These are phyloP conservation scores for Crassisporium funariophilum DNA, from an alignment of 768 basidiomycete species.

Conservation along the genomic window DNA sequence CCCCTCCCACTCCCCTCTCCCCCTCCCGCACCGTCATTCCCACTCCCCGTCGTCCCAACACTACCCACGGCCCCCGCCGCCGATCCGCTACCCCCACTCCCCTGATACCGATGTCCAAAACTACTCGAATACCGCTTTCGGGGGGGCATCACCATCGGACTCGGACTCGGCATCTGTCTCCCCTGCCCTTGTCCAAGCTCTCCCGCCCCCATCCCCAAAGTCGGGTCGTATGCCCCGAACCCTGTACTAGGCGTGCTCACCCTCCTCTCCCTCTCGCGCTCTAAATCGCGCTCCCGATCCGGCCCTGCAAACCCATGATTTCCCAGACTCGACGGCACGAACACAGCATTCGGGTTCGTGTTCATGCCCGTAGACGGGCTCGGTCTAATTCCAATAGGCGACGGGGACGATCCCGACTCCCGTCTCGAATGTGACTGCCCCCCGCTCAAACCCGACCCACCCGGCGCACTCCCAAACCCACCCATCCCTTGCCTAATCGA, in stretches of 20 bases:
- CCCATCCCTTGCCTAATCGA: slow-evolving; percentile 31
- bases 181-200: slow-evolving; percentile 11
- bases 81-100: slow-evolving; percentile 30
- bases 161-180: slow-evolving; percentile 8
- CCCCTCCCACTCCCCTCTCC: slow-evolving; percentile 15
- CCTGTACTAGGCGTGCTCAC: slow-evolving; percentile 19
- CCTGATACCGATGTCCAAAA: slow-evolving; percentile 70
- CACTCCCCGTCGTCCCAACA: slow-evolving; percentile 11
- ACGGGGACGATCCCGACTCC: slow-evolving; percentile 9
- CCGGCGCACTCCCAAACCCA: slow-evolving; percentile 3
- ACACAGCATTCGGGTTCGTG: no score
- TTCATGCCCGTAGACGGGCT: slow-evolving; percentile 15
- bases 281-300: slow-evolving; percentile 22
- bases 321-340: slow-evolving; percentile 31
- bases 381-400: slow-evolving; percentile 14
- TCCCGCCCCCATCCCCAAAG: slow-evolving; percentile 5
- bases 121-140: slow-evolving; percentile 77
- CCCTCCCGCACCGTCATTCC: slow-evolving; percentile 10
- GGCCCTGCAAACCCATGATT: slow-evolving; percentile 25
- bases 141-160: slow-evolving; percentile 26
- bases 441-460: slow-evolving; percentile 7
- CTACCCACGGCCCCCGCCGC: slow-evolving; percentile 25
- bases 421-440: background rate
- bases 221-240: slow-evolving; percentile 2
- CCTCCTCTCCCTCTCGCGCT: slow-evolving; percentile 17